Percentiles rank a stretch among this genome's conserved stretches.
phyloP scores from a whole-genome alignment of 805 yeast species.

The Brettanomyces anomalus region DNA sequence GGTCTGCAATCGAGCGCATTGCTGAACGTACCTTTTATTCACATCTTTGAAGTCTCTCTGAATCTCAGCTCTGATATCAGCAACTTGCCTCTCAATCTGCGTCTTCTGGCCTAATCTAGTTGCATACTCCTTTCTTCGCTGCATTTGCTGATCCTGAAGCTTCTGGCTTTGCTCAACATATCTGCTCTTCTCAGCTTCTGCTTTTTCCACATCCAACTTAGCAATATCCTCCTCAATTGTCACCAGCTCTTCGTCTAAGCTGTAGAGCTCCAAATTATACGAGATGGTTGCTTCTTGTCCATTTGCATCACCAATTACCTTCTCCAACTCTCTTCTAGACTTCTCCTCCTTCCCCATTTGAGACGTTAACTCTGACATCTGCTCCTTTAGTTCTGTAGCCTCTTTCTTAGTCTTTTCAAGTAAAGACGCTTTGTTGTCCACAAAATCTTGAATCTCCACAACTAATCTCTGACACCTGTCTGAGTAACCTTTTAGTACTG shows the following conservation, averaged over 20 bases:
- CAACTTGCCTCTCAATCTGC: constrained; percentile 69
- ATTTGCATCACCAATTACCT: constrained; percentile 42
- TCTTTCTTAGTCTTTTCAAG: constrained; percentile 20
- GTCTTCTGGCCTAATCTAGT: constrained; percentile 78
- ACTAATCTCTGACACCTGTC: constrained; percentile 31
- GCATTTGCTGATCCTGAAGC: constrained; percentile 43
- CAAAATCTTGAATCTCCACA: constrained; percentile 33
- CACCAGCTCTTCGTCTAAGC: constrained; percentile 29
- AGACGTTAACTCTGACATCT: constrained; percentile 1
- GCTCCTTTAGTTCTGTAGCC: constrained; percentile 17
- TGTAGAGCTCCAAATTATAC: constrained; percentile 36
- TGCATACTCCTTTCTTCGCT: constrained; percentile 54
- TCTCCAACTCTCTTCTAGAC: constrained; percentile 57
- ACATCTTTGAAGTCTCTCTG: constrained; percentile 63
- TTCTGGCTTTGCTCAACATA: constrained; percentile 49
- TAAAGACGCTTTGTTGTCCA: constrained; percentile 10
- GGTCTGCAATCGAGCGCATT: constrained; percentile 70
- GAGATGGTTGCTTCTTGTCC: constrained; percentile 52
- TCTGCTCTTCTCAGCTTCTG: constrained; percentile 49
- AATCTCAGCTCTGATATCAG: constrained; percentile 47
- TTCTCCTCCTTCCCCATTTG: constrained; percentile 35
- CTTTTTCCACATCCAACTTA: constrained; percentile 30
- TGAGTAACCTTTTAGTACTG: constrained; percentile 34
- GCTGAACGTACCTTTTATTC: constrained; percentile 52
- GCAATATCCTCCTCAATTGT: constrained; percentile 15